Evolutionary conservation across 805 yeast species (phyloP), one percentile per base, ranked within the genome.

Genomic region (Yarrowia osloensis): DNA sequence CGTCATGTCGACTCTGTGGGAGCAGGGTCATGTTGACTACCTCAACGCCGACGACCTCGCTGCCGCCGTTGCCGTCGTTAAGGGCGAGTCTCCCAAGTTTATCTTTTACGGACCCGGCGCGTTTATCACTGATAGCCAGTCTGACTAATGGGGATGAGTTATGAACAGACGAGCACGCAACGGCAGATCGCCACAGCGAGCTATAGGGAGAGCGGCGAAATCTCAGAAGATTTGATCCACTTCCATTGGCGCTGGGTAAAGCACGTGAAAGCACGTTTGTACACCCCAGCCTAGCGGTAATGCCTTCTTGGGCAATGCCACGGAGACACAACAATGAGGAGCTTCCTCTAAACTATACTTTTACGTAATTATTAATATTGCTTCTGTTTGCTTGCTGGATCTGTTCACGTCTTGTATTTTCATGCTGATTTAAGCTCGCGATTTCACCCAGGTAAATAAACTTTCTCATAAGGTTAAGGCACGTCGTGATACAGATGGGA

Each of bases 1-100:
- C 3, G 81, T 86, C 44, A 84, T 88, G 85, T 71, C 76, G 63
- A 84, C 83, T 67, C 76, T 86, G 17, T 73, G 81, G 50, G 77
- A 75, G 19, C 68, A 79, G 15, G 87, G 86, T 7, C 40, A 46
- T 2, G 80, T 84, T 21, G 91, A 88, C 72, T 79, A 84, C 67
- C 73, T 89, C 46, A 88, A 88, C 72, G 86, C 84, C 0, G 91
- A 89, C 73, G 88, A 87, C 70, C 75, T 89, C 13, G 72, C 75
- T 57, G 74, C 76, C 55, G 86, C 84, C 66, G 66, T 46, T 4
- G 37, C 40, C 13, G 63, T 57, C 8, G n/a, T 57, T 11, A 37
- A 57, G 49, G 63, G 61, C 15, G 26, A 54, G 44, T 22, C 61
- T 4, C 61, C 61, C 61, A 54, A 24, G 33, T 54, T 54, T 7